Evolutionary conservation across 805 yeast genomes (phyloP).

Genomic region (Debaryomyces maramus): DNA sequence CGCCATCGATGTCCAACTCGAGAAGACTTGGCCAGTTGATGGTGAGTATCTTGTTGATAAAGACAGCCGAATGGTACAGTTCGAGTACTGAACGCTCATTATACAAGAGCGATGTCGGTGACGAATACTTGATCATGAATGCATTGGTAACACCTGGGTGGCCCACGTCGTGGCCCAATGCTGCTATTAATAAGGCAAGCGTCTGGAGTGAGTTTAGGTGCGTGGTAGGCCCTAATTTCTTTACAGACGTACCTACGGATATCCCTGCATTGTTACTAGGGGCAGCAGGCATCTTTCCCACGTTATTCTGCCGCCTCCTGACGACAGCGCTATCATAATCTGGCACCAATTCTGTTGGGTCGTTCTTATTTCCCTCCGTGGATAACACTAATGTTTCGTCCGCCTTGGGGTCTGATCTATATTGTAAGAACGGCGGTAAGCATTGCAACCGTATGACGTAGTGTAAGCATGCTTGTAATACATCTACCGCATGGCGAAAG

Average conservation of each 20-base stretch:
- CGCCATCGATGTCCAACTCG: constrained; percentile 10
- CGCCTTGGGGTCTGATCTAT: constrained; percentile 30
- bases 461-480: constrained; percentile 83
- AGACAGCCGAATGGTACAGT: constrained; percentile 73
- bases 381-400: constrained; percentile 22
- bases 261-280: background rate
- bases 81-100: constrained; percentile 74
- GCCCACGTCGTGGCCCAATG: constrained; percentile 93
- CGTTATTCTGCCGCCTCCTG: background rate
- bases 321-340: background rate
- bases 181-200: constrained; percentile 69
- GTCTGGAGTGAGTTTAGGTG: constrained; percentile 43
- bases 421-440: constrained; percentile 38
- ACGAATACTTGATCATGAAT: constrained; percentile 54
- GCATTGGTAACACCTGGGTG: constrained; percentile 95
- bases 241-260: background rate
- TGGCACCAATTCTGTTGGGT: constrained; percentile 3
- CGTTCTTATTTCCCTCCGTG: background rate
- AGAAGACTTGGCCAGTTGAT: constrained; percentile 39
- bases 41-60: constrained; percentile 40
- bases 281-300: background rate
- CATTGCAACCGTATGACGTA: constrained; percentile 48
- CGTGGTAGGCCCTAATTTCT: constrained; percentile 14
- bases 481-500: constrained; percentile 94
- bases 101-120: constrained; percentile 66